Evolutionary conservation across 1,139 yeast genomes (phyloP).

Genomic region (Sugiyamaella grinbergsii): DNA sequence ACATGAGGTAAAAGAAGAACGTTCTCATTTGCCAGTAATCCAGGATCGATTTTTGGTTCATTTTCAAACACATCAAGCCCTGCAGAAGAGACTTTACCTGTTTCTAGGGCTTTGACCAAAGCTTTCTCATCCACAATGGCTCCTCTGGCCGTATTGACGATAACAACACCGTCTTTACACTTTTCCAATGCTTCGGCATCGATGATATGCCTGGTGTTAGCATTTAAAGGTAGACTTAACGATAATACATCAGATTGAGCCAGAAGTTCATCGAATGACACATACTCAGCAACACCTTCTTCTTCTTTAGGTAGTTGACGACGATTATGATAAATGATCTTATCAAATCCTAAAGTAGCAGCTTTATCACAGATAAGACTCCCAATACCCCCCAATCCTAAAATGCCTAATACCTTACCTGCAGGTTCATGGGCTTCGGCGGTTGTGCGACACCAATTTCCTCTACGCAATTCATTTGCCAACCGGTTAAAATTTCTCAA

Average conservation of each 20-base stretch:
- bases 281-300: conserved; percentile 56
- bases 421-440: conserved; percentile 55
- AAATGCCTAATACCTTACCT: conserved; percentile 65
- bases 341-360: conserved; percentile 65
- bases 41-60: conserved; percentile 60
- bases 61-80: conserved; percentile 80
- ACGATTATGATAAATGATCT: conserved; percentile 67
- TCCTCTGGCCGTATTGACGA: conserved; percentile 71
- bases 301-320: conserved; percentile 54
- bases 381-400: conserved; percentile 85
- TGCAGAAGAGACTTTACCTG: conserved; percentile 62
- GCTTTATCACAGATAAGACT: conserved; percentile 66
- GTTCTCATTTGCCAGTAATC: conserved; percentile 44
- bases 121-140: conserved; percentile 69
- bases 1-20: conserved; percentile 65
- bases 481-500: conserved; percentile 58
- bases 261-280: conserved; percentile 57
- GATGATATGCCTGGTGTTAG: conserved; percentile 56
- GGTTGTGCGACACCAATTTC: conserved; percentile 41
- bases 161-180: conserved; percentile 68
- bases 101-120: conserved; percentile 60
- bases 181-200: conserved; percentile 54
- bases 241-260: conserved; percentile 60
- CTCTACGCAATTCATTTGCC: conserved; percentile 44
- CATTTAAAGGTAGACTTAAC: conserved; percentile 63